Percentiles rank a stretch among this genome's conserved stretches.
phyloP scores from a whole-genome alignment of 352 stramenopile species.

The Phytophthora ramorum region DNA sequence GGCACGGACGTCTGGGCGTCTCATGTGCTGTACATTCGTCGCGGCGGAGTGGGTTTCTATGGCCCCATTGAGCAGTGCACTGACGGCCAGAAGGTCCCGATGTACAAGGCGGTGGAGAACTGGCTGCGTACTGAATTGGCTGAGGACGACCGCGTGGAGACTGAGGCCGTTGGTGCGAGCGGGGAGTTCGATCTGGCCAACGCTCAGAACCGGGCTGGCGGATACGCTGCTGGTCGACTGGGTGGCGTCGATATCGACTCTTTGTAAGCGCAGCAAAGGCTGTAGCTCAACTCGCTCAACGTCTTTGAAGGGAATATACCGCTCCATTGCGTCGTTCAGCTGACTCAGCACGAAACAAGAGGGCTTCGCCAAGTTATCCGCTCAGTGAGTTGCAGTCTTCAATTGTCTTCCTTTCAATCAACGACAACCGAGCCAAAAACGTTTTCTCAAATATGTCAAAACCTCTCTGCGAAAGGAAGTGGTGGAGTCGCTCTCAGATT shows the following conservation, averaged over 20 bases:
- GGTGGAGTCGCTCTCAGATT: not conserved
- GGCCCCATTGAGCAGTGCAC: conserved; percentile 77
- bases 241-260: conserved; percentile 62
- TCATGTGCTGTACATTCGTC: conserved; percentile 94
- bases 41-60: conserved; percentile 63
- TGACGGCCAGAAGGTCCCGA: conserved; percentile 78
- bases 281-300: not conserved
- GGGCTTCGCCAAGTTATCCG: too few species aligned
- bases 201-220: conserved; percentile 76
- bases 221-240: conserved; percentile 75
- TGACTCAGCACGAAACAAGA: too few species aligned
- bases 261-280: conserved; percentile 2
- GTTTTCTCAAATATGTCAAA: too few species aligned
- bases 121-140: conserved; percentile 94
- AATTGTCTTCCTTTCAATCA: too few species aligned
- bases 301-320: not conserved
- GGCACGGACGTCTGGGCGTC: conserved; percentile 96
- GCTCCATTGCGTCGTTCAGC: too few species aligned
- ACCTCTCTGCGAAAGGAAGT: not conserved
- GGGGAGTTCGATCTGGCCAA: conserved; percentile 66
- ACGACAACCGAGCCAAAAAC: too few species aligned
- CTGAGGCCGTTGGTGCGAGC: conserved; percentile 47
- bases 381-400: too few species aligned
- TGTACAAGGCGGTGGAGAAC: conserved; percentile 92
- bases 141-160: conserved; percentile 75